A percentile compares a stretch with the other conserved stretches of the same genome.
phyloP scores from a whole-genome alignment of 192 early-diverging fungal species.

The Podila epicladia region DNA sequence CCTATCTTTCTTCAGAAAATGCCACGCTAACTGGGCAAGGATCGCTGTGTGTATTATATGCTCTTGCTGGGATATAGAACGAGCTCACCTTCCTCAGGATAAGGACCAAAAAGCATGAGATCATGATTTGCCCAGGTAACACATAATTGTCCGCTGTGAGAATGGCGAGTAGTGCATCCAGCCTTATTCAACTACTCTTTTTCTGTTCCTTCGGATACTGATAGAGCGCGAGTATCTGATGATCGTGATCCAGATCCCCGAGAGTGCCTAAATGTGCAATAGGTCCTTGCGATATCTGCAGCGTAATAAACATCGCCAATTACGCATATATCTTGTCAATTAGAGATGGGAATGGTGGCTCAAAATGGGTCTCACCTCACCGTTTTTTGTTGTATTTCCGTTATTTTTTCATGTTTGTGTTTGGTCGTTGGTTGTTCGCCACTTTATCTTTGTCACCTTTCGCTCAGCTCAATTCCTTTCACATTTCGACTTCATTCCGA shows the following conservation, averaged over 20 bases:
- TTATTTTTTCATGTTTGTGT: too few relatives aligned
- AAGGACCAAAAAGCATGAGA: constrained; percentile 94
- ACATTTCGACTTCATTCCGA: too few relatives aligned
- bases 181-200: not conserved
- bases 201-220: not conserved
- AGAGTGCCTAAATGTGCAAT: constrained; percentile 17
- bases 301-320: too few relatives aligned
- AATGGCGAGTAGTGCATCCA: not conserved
- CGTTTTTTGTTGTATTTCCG: too few relatives aligned
- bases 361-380: too few relatives aligned
- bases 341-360: too few relatives aligned
- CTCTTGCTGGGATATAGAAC: constrained; percentile 63
- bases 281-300: not conserved
- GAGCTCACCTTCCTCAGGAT: constrained; percentile 95
- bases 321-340: too few relatives aligned
- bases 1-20: too few relatives aligned
- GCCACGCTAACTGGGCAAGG: not conserved
- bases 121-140: constrained; percentile 93
- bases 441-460: too few relatives aligned
- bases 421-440: too few relatives aligned
- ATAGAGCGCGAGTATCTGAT: constrained; percentile 86
- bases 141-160: too few relatives aligned
- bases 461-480: too few relatives aligned
- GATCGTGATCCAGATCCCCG: constrained; percentile 84
- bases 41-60: constrained; percentile 1